A percentile compares a stretch with the other conserved stretches of the same genome.
phyloP scores from a whole-genome alignment of 164 flowering plant species.

The Cinnamomum chago region DNA sequence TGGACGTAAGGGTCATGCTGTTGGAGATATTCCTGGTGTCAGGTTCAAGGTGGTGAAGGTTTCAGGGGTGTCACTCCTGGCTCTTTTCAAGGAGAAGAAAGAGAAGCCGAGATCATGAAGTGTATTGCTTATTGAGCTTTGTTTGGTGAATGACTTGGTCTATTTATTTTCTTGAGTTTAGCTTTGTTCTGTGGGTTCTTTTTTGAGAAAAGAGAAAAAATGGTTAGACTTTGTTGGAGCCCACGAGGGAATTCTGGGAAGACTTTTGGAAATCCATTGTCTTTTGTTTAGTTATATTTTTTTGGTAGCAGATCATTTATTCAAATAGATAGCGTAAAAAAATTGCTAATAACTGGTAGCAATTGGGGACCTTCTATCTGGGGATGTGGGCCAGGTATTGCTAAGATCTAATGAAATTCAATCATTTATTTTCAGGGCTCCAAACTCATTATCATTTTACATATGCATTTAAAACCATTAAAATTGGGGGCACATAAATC shows the following conservation, averaged over 20 bases:
- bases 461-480: no score
- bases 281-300: neutral
- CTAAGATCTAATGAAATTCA: no score
- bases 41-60: conserved; percentile 34
- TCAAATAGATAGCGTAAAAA: no score
- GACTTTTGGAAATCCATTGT: neutral
- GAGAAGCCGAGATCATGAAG: conserved; percentile 28
- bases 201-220: neutral
- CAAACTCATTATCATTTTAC: no score
- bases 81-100: conserved; percentile 34
- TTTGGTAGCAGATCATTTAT: neutral
- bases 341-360: no score
- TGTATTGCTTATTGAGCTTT: neutral
- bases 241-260: neutral
- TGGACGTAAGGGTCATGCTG: conserved; percentile 35
- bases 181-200: neutral
- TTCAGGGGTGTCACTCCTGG: conserved; percentile 28
- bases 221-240: neutral
- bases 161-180: neutral
- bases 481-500: no score
- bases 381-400: no score
- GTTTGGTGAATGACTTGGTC: no score
- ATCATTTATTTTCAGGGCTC: no score
- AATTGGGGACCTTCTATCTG: no score
- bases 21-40: conserved; percentile 36